A percentile compares a stretch with the other conserved stretches of the same genome.
Evolutionary conservation across 2,329 filamentous ascomycete species (phyloP).

Genomic region (Chaetomium sp.): DNA sequence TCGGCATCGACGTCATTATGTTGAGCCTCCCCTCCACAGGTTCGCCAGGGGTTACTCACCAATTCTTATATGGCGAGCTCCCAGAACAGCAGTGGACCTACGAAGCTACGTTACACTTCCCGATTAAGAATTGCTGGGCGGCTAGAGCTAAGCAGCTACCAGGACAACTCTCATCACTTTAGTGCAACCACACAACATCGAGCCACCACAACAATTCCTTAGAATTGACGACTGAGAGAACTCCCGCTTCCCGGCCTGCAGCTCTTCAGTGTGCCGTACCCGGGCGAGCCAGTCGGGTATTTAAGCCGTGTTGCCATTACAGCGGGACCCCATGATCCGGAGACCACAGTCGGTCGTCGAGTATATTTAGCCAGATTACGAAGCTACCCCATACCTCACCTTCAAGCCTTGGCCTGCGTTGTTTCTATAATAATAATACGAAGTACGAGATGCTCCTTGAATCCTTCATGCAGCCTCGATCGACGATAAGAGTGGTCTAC

Average conservation of each 20-base stretch:
- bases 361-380: slow-evolving; percentile 3
- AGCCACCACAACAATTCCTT: neutral
- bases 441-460: neutral
- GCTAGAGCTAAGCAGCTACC: slow-evolving; percentile 13
- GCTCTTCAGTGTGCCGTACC: neutral
- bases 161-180: neutral
- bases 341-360: slow-evolving; percentile 9
- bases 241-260: neutral
- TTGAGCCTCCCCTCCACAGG: too few relatives aligned
- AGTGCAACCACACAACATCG: neutral
- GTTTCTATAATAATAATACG: neutral
- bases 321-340: slow-evolving; percentile 12
- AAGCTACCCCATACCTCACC: neutral
- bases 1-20: too few relatives aligned
- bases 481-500: neutral
- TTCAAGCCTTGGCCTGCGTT: neutral
- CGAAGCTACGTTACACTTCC: too few relatives aligned
- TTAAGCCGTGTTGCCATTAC: neutral
- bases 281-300: neutral
- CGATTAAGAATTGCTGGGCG: neutral
- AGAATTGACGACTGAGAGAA: neutral
- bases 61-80: too few relatives aligned
- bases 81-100: too few relatives aligned
- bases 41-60: too few relatives aligned
- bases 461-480: neutral